Conservation (phyloP, 148 eudicot genomes). For the Vaccinium corymbosum region DNA sequence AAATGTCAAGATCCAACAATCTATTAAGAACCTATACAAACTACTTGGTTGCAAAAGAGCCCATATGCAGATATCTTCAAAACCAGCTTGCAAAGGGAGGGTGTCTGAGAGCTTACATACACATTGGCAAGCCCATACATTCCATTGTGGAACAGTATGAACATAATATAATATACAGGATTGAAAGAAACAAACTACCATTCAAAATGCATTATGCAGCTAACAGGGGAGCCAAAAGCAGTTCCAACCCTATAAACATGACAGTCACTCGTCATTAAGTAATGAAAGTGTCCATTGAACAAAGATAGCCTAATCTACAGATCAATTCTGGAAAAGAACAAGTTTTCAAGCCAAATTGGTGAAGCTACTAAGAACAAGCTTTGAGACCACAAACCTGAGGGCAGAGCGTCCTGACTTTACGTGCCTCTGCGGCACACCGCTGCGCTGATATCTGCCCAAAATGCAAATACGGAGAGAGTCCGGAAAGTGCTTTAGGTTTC, state of each 20-base stretch:
- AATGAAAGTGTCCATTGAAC: background rate
- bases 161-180: background rate
- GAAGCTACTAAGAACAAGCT: conserved; percentile 6
- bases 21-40: background rate
- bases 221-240: background rate
- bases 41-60: background rate
- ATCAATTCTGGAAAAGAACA: background rate
- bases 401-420: conserved; percentile 49
- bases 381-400: conserved; percentile 59
- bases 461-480: conserved; percentile 94
- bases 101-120: background rate
- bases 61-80: background rate
- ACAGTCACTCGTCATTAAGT: background rate
- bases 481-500: conserved; percentile 80
- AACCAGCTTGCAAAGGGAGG: background rate
- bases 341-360: background rate
- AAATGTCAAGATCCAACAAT: background rate
- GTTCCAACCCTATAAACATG: background rate
- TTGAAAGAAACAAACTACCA: background rate
- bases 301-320: background rate
- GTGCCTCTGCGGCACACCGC: conserved; percentile 93
- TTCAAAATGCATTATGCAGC: background rate
- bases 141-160: background rate
- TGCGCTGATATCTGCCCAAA: conserved; percentile 98
- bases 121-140: background rate